A percentile compares a stretch with the other conserved stretches of the same genome.
Evolutionary conservation across 805 yeast species (phyloP).

Genomic region (Candida coquimbonensis): DNA sequence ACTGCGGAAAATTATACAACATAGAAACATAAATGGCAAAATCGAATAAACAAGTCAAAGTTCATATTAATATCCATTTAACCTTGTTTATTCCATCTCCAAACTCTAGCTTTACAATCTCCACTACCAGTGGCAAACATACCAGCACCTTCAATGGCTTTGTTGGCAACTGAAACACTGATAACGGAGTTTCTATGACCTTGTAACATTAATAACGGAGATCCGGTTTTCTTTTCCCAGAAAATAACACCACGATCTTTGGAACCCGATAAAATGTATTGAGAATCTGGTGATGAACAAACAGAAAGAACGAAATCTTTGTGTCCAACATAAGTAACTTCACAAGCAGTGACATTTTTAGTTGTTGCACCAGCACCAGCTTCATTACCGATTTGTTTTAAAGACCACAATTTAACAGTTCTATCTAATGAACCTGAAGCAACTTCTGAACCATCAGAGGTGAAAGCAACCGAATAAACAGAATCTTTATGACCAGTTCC

Average conservation of each 20-base stretch:
- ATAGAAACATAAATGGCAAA: background rate
- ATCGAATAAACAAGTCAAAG: background rate
- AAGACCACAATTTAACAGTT: conserved; percentile 93
- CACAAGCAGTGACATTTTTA: conserved; percentile 54
- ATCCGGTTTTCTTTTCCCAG: conserved; percentile 92
- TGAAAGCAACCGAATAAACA: conserved; percentile 90
- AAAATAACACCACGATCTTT: conserved; percentile 95
- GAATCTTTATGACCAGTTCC: conserved; percentile 96
- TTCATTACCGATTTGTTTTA: conserved; percentile 49
- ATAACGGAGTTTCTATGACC: conserved; percentile 96
- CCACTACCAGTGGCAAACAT: conserved; percentile 97
- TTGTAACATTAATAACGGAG: conserved; percentile 89
- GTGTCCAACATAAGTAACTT: conserved; percentile 91
- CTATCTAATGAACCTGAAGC: conserved; percentile 94
- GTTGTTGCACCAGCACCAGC: conserved; percentile 35
- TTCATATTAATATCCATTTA: background rate
- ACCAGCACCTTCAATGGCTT: conserved; percentile 63
- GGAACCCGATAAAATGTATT: conserved; percentile 88
- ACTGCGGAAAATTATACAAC: too few relatives aligned
- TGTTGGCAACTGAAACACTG: conserved; percentile 85
- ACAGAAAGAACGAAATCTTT: conserved; percentile 93
- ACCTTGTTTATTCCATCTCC: conserved; percentile 66
- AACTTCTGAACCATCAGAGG: conserved; percentile 84
- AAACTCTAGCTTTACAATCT: conserved; percentile 93
- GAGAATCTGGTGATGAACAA: conserved; percentile 88